Conservation (phyloP, 2,329 filamentous ascomycete genomes). For the Tolypocladium ophioglossoides region DNA sequence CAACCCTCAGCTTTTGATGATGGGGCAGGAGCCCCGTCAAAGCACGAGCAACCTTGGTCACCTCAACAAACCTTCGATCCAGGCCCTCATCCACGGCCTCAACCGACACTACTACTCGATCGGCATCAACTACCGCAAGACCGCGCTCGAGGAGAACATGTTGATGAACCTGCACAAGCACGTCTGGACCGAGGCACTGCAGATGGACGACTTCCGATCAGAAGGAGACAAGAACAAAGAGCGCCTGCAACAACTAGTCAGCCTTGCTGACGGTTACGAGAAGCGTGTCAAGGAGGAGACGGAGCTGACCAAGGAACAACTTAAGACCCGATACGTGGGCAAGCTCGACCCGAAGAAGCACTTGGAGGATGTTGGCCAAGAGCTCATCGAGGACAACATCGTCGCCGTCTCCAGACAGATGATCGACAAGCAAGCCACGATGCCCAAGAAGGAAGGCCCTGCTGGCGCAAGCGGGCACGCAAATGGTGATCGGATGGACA, state of each 20-base stretch:
- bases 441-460: slow-evolving; percentile 58
- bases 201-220: slow-evolving; percentile 90
- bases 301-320: slow-evolving; percentile 89
- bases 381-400: slow-evolving; percentile 98
- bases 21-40: slow-evolving; percentile 94
- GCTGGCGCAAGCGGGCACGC: slow-evolving; percentile 34
- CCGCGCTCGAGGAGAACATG: slow-evolving; percentile 97
- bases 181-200: slow-evolving; percentile 93
- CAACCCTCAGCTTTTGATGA: slow-evolving; percentile 94
- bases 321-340: slow-evolving; percentile 97
- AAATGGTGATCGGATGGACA: slow-evolving; percentile 58
- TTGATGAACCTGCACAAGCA: slow-evolving; percentile 99
- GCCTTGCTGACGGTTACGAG: slow-evolving; percentile 89
- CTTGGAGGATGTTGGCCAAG: slow-evolving; percentile 89
- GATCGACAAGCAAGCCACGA: slow-evolving; percentile 98
- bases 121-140: slow-evolving; percentile 96
- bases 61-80: slow-evolving; percentile 98
- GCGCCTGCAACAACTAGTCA: slow-evolving; percentile 76
- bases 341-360: slow-evolving; percentile 99
- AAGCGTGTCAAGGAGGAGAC: slow-evolving; percentile 99
- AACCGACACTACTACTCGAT: slow-evolving; percentile 99
- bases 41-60: slow-evolving; percentile 97
- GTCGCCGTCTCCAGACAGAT: slow-evolving; percentile 96
- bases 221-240: slow-evolving; percentile 84
- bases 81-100: slow-evolving; percentile 93